Base-by-base conservation (phyloP, 208 protist genomes). In the Trypanosoma rangeli region DNA sequence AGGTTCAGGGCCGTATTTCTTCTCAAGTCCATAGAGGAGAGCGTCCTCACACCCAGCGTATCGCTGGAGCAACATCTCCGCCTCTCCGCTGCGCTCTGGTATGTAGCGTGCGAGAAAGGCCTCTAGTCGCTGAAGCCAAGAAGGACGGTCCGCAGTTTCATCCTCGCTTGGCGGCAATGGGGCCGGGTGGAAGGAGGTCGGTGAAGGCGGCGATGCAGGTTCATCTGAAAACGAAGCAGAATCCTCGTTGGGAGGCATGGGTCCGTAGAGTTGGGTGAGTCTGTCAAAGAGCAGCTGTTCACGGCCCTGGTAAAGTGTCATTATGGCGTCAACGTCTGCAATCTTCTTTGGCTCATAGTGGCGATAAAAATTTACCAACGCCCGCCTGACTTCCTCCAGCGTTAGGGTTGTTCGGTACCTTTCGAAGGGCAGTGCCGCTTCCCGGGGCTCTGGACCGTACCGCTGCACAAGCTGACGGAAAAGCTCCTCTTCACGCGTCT, bases 381-480 rank as follows among this genome's bases (percentile, higher is more conserved):
- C 72, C 50, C 86, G 73, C 13, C 80, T 64, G 49, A 67, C 37
- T 33, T 67, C 62, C 33, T 67, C 48, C 26, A 48, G 49, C 24
- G 44, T 24, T 13, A 67, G 42, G 28, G 9, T 57, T 46, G 44
- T 57, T 20, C 15, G 10, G n/a, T 67, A 46, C 18, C 33, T 44
- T 24, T 57, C 33, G 0, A 55, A 20, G 9, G n/a, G 7, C 42
- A 67, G 46, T 1, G 64, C 22, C 53, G 39, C 39, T 52, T 69
- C 18, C 9, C 42, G 49, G 33, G 82, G 87, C 70, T 93, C 81
- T 12, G 79, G 80, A 26, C 87, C 87, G 82, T 90, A 93, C 70
- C 86, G 85, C 66, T 82, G 76, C 53, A 87, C 82, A 28, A 93
- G 77, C 39, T 81, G 71, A 9, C 68, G 57, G 29, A 93, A 79